Evolutionary conservation across 1,284 basidiomycete genomes (phyloP).

Genomic region (Cryptococcus amylolentus): DNA sequence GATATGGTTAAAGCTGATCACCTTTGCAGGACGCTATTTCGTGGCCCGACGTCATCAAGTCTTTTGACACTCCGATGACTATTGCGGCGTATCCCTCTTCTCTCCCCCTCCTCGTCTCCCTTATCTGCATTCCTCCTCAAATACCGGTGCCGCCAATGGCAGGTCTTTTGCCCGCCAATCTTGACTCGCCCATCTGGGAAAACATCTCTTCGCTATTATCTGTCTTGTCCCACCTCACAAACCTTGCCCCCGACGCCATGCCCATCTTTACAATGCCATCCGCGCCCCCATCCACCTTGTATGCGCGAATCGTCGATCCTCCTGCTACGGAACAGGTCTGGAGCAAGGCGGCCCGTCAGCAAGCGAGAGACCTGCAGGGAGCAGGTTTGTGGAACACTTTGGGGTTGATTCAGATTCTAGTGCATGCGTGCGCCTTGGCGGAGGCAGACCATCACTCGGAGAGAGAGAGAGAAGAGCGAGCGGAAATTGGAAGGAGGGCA

Average conservation of each 20-base stretch:
- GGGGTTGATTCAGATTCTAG: slow-evolving; percentile 84
- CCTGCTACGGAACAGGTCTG: slow-evolving; percentile 58
- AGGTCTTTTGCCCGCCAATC: slow-evolving; percentile 45
- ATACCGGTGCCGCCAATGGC: slow-evolving; percentile 48
- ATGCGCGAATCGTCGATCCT: slow-evolving; percentile 73
- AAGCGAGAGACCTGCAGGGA: slow-evolving; percentile 66
- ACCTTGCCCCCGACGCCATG: slow-evolving; percentile 82
- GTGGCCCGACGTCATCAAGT: slow-evolving; percentile 64
- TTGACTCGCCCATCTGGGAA: slow-evolving; percentile 63
- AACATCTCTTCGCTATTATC: slow-evolving; percentile 83
- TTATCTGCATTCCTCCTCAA: slow-evolving; percentile 50
- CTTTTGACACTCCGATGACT: slow-evolving; percentile 43
- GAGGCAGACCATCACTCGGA: slow-evolving; percentile 61
- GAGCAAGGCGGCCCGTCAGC: slow-evolving; percentile 58
- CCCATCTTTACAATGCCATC: slow-evolving; percentile 82
- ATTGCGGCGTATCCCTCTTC: slow-evolving; percentile 44
- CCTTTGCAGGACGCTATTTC: slow-evolving; percentile 59
- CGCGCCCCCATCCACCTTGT: slow-evolving; percentile 67
- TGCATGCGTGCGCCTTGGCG: slow-evolving; percentile 48
- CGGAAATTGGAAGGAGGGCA: slow-evolving; percentile 68
- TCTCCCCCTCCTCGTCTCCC: slow-evolving; percentile 42
- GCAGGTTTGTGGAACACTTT: slow-evolving; percentile 87
- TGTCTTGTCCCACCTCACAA: slow-evolving; percentile 80
- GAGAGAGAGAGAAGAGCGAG: slow-evolving; percentile 52
- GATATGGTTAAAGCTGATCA: background rate